A percentile compares a stretch with the other conserved stretches of the same genome.
These are phyloP conservation scores for Escallonia herrerae DNA, from an alignment of 129 eudicot genomes.

Conservation along the genomic window DNA sequence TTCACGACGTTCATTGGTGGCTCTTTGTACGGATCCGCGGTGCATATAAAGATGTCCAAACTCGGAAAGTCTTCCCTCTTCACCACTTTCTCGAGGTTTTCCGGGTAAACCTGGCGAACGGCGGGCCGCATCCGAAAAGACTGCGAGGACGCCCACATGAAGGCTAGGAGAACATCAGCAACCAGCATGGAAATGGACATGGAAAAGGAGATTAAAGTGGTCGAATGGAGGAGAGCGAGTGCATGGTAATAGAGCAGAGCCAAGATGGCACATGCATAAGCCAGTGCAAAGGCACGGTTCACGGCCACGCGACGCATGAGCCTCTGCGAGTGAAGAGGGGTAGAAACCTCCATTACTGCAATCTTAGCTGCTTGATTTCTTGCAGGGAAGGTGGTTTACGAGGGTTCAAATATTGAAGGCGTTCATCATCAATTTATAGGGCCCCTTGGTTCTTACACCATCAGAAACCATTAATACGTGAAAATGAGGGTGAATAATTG, in stretches of 20 bases:
- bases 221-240: slow-evolving; percentile 26
- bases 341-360: not conserved
- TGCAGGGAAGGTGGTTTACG: too few relatives aligned
- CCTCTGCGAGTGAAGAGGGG: slow-evolving; percentile 27
- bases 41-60: slow-evolving; percentile 64
- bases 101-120: slow-evolving; percentile 42
- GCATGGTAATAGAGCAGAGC: slow-evolving; percentile 53
- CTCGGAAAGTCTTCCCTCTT: slow-evolving; percentile 38
- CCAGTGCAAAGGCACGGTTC: slow-evolving; percentile 48
- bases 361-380: too few relatives aligned
- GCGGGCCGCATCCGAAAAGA: slow-evolving; percentile 46
- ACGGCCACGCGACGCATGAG: slow-evolving; percentile 31
- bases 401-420: too few relatives aligned
- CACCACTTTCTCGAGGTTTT: slow-evolving; percentile 31
- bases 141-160: slow-evolving; percentile 60
- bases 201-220: slow-evolving; percentile 25
- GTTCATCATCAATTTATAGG: too few relatives aligned
- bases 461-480: too few relatives aligned
- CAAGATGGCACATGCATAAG: slow-evolving; percentile 37
- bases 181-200: slow-evolving; percentile 27
- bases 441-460: too few relatives aligned
- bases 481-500: too few relatives aligned
- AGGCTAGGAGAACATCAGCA: slow-evolving; percentile 51
- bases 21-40: slow-evolving; percentile 86
- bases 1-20: slow-evolving; percentile 69